Base-by-base conservation (phyloP, 768 basidiomycete species). In the Naganishia antarctica region DNA sequence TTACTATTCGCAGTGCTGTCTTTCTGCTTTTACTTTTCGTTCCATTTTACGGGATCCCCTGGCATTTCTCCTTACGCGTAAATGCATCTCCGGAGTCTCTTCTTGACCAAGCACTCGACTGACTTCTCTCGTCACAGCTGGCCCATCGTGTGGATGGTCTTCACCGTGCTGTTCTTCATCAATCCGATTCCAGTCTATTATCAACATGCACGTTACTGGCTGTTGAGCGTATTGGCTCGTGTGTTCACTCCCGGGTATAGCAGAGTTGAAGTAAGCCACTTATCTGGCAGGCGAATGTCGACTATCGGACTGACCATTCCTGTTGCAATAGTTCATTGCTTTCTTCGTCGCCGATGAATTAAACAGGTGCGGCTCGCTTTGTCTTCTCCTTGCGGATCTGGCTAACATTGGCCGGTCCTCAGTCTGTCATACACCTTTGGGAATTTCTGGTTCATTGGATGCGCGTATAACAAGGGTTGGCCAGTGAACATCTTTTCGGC, bases 11-110 rank as follows among this genome's bases (percentile, higher is more conserved):
- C 84, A 26, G 81, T 85, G 0, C 82, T 97, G 5, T 84, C 83
- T 59, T 88, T 87, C 66, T 84, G 87, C 29, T 91, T 91, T 74
- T 92, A 86, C 86, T 80, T 96, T 45, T 89, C 92, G 0, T 89
- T 93, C 73, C 73, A 82, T 46, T 81, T 81, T 23, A 79, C 90
- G 23, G 88, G 87, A 15, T 66, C 76, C 25, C 74, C 81, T 0
- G 70, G 77, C n/a, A 73, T 87, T 15, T 79, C 81, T 1, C 89
- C 94, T 0, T 85, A 84, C 4, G 76, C 85, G 1, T 98, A 34
- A 69, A n/a, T n/a, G 75, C 69, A 9, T 15, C 29, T 40, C 16
- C 25, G 32, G 13, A 2, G 4, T 18, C 51, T 45, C 7, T 1
- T 5, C 21, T 3, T 43, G 28, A 25, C 25, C n/a, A 11, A 8